Evolutionary conservation across 345 rosid genomes (phyloP).

Genomic region (Hibiscus syriacus): DNA sequence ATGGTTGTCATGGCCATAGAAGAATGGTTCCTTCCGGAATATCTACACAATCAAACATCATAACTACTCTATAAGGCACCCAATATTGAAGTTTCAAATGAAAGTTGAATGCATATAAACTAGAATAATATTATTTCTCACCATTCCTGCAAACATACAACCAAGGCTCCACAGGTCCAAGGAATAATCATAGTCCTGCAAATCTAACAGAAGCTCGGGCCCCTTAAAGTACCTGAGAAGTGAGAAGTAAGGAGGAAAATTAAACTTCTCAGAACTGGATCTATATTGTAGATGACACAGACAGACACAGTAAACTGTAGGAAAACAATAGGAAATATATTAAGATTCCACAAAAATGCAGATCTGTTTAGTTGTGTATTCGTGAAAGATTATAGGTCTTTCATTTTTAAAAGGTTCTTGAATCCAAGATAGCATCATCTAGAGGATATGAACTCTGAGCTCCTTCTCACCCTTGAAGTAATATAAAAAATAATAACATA

Average conservation of each 20-base stretch:
- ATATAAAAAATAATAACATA: background rate
- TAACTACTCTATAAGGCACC: background rate
- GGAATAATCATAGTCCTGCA: slow-evolving; percentile 97
- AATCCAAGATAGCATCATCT: background rate
- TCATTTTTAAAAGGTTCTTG: background rate
- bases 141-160: slow-evolving; percentile 99
- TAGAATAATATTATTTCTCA: slow-evolving; percentile 23
- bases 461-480: background rate
- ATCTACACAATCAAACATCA: slow-evolving; percentile 38
- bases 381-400: background rate
- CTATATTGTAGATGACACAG: background rate
- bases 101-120: background rate
- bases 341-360: background rate
- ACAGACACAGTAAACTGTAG: background rate
- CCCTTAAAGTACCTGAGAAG: slow-evolving; percentile 79
- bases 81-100: background rate
- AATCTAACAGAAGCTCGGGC: slow-evolving; percentile 90
- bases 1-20: slow-evolving; percentile 97
- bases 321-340: background rate
- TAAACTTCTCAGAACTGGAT: background rate
- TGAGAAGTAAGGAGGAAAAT: slow-evolving; percentile 17
- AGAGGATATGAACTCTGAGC: background rate
- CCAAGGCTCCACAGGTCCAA: slow-evolving; percentile 99
- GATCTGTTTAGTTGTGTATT: background rate
- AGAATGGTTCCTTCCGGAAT: slow-evolving; percentile 95